Evolutionary conservation across 192 early-diverging fungal genomes (phyloP), one percentile per base, ranked within the genome.

Genomic region (Rhizophagus sp.): DNA sequence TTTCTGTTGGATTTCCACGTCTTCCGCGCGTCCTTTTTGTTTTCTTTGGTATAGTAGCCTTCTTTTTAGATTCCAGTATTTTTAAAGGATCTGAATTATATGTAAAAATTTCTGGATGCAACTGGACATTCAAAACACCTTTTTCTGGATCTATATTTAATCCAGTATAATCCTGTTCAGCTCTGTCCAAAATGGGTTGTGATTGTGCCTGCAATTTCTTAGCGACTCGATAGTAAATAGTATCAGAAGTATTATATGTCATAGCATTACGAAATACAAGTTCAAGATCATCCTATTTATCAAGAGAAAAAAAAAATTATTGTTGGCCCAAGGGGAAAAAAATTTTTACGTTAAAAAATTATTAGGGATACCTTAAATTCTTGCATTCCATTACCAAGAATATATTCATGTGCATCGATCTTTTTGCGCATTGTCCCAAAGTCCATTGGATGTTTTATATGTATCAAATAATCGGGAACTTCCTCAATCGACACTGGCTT

Each of bases 191-290:
- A 10, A 89, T 67, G 19, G 68, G 68, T 25, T 87, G 74, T 13
- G 80, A 75, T 30, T 82, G 73, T 47, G 82, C 82, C 62, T 89
- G 80, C 15, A 95, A 80, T 65, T 88, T 84, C 24, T 84, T 83
- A 0, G 95, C 95, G 9, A 88, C 79, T 66, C 90, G 86, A 78
- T 87, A 92, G 76, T 95, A 97, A 2, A 85, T 79, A 0, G 94
- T 97, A 50, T 94, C 91, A 2, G 84, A 67, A 64, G 86, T 87
- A 83, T 97, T 97, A 80, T 96, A 97, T 12, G 85, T 81, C 85
- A 92, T 88, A 27, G 92, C 89, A 80, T 97, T 97, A 10, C 79
- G 73, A 79, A 91, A 95, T 36, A 94, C 93, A 57, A 94, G 84
- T 2, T 88, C 70, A 39, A 96, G 75, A 82, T 96, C 95, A 62